Base-by-base conservation (phyloP, 1,139 yeast genomes). In the Nakaseomyces sp. region DNA sequence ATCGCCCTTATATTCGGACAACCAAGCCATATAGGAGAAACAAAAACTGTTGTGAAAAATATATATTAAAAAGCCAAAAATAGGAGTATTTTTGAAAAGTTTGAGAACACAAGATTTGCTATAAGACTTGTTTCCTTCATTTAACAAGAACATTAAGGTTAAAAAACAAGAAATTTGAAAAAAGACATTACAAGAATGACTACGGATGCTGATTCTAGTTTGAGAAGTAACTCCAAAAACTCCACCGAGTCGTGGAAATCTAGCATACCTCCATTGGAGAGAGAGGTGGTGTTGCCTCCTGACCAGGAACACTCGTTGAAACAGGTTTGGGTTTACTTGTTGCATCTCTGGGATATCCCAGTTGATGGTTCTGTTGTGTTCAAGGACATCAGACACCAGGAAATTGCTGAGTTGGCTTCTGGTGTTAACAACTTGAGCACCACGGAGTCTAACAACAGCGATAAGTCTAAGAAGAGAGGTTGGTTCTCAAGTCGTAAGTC, bases 301-400 rank as follows among this genome's bases (percentile, higher is more conserved):
- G 38, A 35, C n/a, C 81, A 85, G 63, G 93, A 83, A 55, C 67
- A 72, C 45, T 70, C 70, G 33, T 70, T 87, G 53, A 86, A 86
- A 64, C 89, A 84, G 57, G 71, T 79, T 42, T 83, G 93, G 91
- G 78, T 83, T 33, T 74, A 78, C 49, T 57, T 81, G 40, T 65
- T 85, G 48, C 74, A 73, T 46, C 76, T 71, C 45, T 72, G 79
- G 68, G 91, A 87, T 3, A 71, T 77, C 44, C 72, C 73, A 2
- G 71, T 79, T 9, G 65, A 64, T 30, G 61, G 74, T 26, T 62
- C 66, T 9, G 38, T 40, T 16, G 59, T 53, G 15, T 58, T 51
- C 41, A 45, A 28, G 17, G 40, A 37, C 15, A 17, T 25, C 18
- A 17, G 17, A 6, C 30, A 37, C 31, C 19, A 13, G 8, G 38